phyloP scores from a whole-genome alignment of 2,329 filamentous ascomycete genomes.

The Nakataea oryzae region DNA sequence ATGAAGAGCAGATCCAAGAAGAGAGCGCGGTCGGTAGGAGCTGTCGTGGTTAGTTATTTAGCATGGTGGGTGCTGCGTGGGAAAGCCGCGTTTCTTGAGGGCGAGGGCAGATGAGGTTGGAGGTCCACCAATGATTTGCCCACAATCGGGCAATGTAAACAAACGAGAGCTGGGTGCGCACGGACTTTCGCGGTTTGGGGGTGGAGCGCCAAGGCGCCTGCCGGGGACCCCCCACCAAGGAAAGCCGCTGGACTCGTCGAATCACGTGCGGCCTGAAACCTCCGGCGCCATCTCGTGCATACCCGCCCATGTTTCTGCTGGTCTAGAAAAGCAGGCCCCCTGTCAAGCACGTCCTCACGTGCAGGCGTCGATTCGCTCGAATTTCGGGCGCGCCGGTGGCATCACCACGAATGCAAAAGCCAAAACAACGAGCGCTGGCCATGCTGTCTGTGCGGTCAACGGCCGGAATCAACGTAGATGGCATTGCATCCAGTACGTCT shows the following conservation, averaged over 20 bases:
- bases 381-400: too few relatives aligned
- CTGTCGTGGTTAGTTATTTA: slow-evolving; percentile 1
- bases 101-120: not conserved
- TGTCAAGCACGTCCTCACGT: too few relatives aligned
- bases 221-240: not conserved
- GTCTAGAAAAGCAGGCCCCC: too few relatives aligned
- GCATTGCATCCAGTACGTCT: too few relatives aligned
- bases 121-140: not conserved
- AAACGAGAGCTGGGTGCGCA: not conserved
- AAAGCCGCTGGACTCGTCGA: not conserved
- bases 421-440: too few relatives aligned
- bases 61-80: slow-evolving; percentile 1
- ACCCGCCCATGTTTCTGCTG: too few relatives aligned
- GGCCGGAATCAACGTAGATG: too few relatives aligned
- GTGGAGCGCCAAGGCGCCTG: too few relatives aligned
- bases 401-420: too few relatives aligned
- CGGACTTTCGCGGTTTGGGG: not conserved
- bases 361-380: too few relatives aligned
- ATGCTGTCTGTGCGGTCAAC: too few relatives aligned
- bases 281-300: too few relatives aligned
- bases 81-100: not conserved
- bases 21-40: not conserved
- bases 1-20: not conserved
- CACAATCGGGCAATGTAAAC: slow-evolving; percentile 1
- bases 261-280: not conserved